Percentiles rank a stretch among this genome's conserved stretches.
Conservation (phyloP, 2,329 filamentous ascomycete genomes). For the Claviceps fusiformis region DNA sequence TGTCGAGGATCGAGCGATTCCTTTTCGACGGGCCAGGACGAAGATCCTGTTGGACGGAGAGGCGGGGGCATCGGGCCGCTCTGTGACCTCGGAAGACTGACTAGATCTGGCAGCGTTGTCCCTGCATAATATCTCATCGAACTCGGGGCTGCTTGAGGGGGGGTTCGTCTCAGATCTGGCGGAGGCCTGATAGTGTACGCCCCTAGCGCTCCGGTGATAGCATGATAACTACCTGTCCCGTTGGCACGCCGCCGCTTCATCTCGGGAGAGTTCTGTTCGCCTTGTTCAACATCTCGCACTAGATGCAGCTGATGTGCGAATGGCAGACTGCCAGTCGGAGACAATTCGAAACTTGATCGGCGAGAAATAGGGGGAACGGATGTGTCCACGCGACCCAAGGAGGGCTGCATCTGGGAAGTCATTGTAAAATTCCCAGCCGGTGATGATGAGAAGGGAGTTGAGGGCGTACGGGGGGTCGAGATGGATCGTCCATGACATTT, state of each 20-base stretch:
- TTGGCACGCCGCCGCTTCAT: conserved; percentile 50
- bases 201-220: conserved; percentile 8
- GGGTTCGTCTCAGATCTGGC: conserved; percentile 9
- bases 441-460: conserved; percentile 28
- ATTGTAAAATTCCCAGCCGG: conserved; percentile 15
- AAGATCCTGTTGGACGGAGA: conserved; percentile 28
- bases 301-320: conserved; percentile 11
- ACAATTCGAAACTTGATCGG: conserved; percentile 16
- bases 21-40: conserved; percentile 16
- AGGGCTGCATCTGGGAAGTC: conserved; percentile 10
- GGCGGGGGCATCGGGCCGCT: conserved; percentile 40
- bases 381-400: conserved; percentile 12
- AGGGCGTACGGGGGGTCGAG: conserved; percentile 46
- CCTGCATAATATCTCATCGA: conserved; percentile 12
- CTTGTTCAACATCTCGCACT: conserved; percentile 20
- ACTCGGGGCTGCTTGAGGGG: conserved; percentile 10
- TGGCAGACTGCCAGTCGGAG: conserved; percentile 11
- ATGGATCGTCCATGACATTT: conserved; percentile 61
- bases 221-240: conserved; percentile 22
- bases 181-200: conserved; percentile 6
- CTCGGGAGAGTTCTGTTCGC: conserved; percentile 33
- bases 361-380: conserved; percentile 12
- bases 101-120: conserved; percentile 17
- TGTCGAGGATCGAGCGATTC: conserved; percentile 24
- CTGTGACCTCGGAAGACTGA: conserved; percentile 17